These are phyloP conservation scores for Mortierella alpina DNA, from an alignment of 192 early-diverging fungal genomes.

Conservation along the genomic window DNA sequence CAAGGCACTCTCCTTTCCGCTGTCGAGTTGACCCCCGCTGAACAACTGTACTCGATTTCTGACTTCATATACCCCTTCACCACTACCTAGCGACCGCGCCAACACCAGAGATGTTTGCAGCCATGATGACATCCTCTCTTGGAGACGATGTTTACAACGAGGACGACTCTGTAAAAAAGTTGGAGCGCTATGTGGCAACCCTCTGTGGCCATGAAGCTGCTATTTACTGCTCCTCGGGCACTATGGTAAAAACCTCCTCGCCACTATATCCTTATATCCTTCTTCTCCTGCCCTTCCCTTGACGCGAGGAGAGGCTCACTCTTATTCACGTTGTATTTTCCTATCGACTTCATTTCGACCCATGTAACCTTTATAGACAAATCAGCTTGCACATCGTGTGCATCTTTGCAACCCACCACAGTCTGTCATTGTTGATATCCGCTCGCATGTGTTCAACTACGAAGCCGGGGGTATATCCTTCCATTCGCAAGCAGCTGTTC, in stretches of 20 bases:
- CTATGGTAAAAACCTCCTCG: conserved; percentile 64
- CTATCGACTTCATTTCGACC: neutral
- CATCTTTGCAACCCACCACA: conserved; percentile 82
- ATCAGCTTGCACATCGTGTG: conserved; percentile 83
- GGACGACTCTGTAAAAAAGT: conserved; percentile 74
- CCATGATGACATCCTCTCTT: conserved; percentile 63
- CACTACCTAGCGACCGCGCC: conserved; percentile 55
- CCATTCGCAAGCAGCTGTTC: conserved; percentile 75
- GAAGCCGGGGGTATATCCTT: conserved; percentile 86
- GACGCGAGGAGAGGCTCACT: neutral
- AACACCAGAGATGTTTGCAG: conserved; percentile 68
- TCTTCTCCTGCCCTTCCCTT: neutral
- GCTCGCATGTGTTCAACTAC: conserved; percentile 81
- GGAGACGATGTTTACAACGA: conserved; percentile 75
- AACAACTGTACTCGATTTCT: no score
- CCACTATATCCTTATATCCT: neutral
- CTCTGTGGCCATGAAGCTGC: conserved; percentile 82
- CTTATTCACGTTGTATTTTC: neutral
- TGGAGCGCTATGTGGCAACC: conserved; percentile 75
- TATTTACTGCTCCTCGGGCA: conserved; percentile 82
- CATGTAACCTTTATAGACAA: conserved; percentile 49
- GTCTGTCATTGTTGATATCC: conserved; percentile 77
- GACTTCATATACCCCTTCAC: neutral
- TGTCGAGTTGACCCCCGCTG: no score
- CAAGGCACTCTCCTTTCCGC: neutral